Evolutionary conservation across 116 monocot genomes (phyloP).

Genomic region (Trichopus zeylanicus): DNA sequence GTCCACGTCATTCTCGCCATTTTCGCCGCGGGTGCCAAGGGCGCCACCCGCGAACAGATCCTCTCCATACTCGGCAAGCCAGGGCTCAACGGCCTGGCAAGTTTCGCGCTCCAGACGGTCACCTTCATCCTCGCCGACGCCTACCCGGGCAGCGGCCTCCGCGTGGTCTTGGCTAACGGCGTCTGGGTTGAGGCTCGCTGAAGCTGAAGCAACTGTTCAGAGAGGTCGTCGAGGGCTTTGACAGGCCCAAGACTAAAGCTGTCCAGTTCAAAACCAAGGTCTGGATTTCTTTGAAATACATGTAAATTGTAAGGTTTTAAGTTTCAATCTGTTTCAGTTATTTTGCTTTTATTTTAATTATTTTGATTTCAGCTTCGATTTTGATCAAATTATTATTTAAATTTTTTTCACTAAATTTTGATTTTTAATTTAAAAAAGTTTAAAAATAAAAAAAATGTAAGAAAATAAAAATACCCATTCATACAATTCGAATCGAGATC

Average conservation of each 20-base stretch:
- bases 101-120: conserved; percentile 43
- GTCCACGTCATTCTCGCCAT: conserved; percentile 55
- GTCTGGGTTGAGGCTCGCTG: conserved; percentile 59
- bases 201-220: conserved; percentile 38
- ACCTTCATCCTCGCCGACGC: conserved; percentile 49
- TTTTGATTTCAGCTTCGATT: too few species aligned
- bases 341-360: too few species aligned
- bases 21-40: conserved; percentile 47
- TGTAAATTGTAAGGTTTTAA: too few species aligned
- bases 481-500: too few species aligned
- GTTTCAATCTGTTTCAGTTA: too few species aligned
- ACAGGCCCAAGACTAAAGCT: background rate
- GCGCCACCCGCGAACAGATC: conserved; percentile 33
- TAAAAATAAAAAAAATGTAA: too few species aligned
- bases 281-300: too few species aligned
- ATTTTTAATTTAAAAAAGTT: too few species aligned
- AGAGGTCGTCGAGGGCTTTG: conserved; percentile 11
- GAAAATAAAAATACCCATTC: too few species aligned
- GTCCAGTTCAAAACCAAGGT: background rate
- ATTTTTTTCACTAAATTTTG: too few species aligned
- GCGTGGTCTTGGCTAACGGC: conserved; percentile 43
- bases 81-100: conserved; percentile 16
- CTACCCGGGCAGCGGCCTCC: conserved; percentile 51
- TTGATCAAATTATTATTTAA: too few species aligned
- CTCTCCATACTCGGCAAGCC: conserved; percentile 17